These are phyloP conservation scores for Plasmodiophora brassicae DNA, from an alignment of 208 protist genomes.

Conservation along the genomic window DNA sequence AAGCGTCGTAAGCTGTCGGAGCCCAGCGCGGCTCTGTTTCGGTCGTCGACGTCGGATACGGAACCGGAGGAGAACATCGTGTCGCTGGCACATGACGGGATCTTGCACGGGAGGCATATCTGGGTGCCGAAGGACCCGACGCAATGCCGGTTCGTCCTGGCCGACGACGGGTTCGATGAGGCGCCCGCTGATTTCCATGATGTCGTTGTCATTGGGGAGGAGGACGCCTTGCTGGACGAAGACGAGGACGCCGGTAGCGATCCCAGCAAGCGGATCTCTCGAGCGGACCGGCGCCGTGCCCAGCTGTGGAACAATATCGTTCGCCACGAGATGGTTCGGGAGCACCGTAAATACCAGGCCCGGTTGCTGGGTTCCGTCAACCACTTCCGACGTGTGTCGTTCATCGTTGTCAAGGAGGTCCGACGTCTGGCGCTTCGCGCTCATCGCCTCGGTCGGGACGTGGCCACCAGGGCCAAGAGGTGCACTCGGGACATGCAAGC, in stretches of 20 bases:
- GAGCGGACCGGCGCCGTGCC: background rate
- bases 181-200: background rate
- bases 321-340: background rate
- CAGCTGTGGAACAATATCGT: constrained; percentile 3
- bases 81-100: background rate
- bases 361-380: background rate
- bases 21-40: no score
- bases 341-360: constrained; percentile 19
- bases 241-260: no score
- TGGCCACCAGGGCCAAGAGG: background rate
- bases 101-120: background rate
- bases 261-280: background rate
- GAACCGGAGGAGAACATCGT: background rate
- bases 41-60: background rate
- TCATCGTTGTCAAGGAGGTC: constrained; percentile 26
- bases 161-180: constrained; percentile 19
- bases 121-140: background rate
- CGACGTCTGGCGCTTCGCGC: background rate
- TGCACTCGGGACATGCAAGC: constrained; percentile 41
- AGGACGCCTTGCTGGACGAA: background rate
- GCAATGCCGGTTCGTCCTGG: background rate
- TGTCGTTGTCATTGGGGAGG: background rate
- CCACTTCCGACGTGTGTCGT: constrained; percentile 3
- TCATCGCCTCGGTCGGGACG: background rate
- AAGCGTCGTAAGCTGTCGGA: background rate